phyloP scores from a whole-genome alignment of 495 filamentous ascomycete species.

The Penicillium coprophilum region DNA sequence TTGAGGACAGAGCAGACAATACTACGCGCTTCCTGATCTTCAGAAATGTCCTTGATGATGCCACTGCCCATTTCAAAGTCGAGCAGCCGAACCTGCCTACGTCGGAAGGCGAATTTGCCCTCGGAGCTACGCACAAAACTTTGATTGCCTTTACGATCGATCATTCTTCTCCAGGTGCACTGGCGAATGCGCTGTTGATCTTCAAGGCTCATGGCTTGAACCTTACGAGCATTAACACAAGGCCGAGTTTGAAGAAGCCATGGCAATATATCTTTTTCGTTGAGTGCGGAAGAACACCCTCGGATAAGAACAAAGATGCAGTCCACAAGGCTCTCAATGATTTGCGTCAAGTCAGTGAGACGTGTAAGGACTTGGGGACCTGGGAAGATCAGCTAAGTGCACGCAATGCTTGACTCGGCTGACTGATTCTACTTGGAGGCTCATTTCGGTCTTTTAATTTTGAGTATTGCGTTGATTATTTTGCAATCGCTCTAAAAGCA shows the following conservation, averaged over 20 bases:
- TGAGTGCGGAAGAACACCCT: conserved; percentile 66
- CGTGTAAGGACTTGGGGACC: conserved; percentile 42
- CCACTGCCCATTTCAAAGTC: conserved; percentile 21
- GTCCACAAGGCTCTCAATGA: conserved; percentile 29
- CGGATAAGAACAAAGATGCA: conserved; percentile 28
- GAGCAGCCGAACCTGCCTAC: conserved; percentile 17
- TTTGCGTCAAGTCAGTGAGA: conserved; percentile 35
- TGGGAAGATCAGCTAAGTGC: conserved; percentile 41
- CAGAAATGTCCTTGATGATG: conserved; percentile 42
- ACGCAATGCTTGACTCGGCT: conserved; percentile 3
- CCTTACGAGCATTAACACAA: conserved; percentile 83
- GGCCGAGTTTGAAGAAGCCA: conserved; percentile 69
- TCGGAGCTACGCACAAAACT: conserved; percentile 56
- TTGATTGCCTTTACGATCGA: conserved; percentile 79
- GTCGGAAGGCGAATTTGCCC: conserved; percentile 10
- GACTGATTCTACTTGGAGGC: neutral
- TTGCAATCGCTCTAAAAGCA: neutral
- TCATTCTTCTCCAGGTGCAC: conserved; percentile 72
- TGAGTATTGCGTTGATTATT: conserved; percentile 2
- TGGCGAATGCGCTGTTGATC: conserved; percentile 75
- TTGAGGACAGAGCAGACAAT: conserved; percentile 85
- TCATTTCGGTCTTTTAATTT: neutral
- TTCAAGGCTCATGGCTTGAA: conserved; percentile 74
- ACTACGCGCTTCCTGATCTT: conserved; percentile 86
- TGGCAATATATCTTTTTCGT: conserved; percentile 97